Evolutionary conservation across 1,284 basidiomycete species (phyloP).

Genomic region (Ustilago lituana): DNA sequence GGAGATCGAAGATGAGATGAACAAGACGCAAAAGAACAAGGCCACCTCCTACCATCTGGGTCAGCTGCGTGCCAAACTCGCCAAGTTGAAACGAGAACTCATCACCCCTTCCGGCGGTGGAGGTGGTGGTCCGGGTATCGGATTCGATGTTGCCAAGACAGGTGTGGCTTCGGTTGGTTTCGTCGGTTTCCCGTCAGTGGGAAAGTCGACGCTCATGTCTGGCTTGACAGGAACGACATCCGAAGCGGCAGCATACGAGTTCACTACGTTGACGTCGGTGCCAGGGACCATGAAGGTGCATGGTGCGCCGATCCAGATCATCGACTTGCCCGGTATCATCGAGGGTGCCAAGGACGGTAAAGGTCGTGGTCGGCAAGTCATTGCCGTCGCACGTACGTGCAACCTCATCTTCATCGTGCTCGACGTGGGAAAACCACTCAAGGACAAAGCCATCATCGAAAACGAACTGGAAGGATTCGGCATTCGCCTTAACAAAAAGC

Average conservation of each 20-base stretch:
- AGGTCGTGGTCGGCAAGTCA: constrained; percentile 94
- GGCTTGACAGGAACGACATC: constrained; percentile 97
- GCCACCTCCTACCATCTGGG: constrained; percentile 81
- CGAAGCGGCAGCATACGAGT: constrained; percentile 97
- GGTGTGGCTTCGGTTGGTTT: constrained; percentile 90
- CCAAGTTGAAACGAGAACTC: constrained; percentile 93
- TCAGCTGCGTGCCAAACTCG: constrained; percentile 97
- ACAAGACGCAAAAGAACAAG: constrained; percentile 92
- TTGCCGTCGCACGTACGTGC: constrained; percentile 94
- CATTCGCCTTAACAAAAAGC: constrained; percentile 93
- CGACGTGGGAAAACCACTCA: constrained; percentile 93
- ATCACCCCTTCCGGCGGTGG: constrained; percentile 82
- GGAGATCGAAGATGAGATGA: constrained; percentile 67
- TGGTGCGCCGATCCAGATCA: constrained; percentile 83
- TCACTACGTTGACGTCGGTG: constrained; percentile 80
- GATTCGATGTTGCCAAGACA: constrained; percentile 94
- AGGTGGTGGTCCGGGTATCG: constrained; percentile 75
- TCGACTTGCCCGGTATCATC: constrained; percentile 87
- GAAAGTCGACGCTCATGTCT: constrained; percentile 90
- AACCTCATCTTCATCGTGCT: constrained; percentile 99
- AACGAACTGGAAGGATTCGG: constrained; percentile 94
- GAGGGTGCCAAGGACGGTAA: constrained; percentile 98
- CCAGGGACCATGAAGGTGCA: constrained; percentile 90
- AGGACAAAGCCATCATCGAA: constrained; percentile 91
- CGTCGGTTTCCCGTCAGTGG: constrained; percentile 69